Evolutionary conservation across 768 basidiomycete species (phyloP).

Genomic region (Termitomyces sp.): DNA sequence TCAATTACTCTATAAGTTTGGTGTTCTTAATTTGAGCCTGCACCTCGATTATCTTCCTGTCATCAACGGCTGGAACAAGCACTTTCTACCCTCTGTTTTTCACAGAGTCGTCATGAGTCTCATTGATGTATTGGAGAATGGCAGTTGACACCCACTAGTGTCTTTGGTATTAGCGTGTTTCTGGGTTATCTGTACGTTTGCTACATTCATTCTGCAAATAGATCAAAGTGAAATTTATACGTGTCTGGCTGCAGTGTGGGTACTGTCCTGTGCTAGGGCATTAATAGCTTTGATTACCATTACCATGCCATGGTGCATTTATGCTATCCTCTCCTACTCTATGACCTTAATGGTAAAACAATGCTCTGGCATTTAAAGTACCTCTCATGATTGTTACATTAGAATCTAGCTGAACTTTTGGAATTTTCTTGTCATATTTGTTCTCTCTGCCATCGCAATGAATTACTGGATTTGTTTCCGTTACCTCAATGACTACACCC

Average conservation of each 20-base stretch:
- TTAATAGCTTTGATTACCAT: constrained; percentile 82
- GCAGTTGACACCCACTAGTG: constrained; percentile 59
- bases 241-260: no score
- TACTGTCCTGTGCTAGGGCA: no score
- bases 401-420: constrained; percentile 79
- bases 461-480: constrained; percentile 87
- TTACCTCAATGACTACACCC: no score
- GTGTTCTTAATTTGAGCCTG: neutral
- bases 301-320: constrained; percentile 73
- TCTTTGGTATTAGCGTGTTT: no score
- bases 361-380: neutral
- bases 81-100: neutral
- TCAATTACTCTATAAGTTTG: no score
- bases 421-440: constrained; percentile 78
- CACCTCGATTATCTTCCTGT: constrained; percentile 7
- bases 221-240: no score
- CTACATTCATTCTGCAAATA: no score
- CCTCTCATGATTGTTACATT: neutral
- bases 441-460: constrained; percentile 55
- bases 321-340: constrained; percentile 76
- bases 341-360: constrained; percentile 73
- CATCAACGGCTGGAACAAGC: constrained; percentile 8
- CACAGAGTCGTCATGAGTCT: constrained; percentile 32
- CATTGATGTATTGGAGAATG: constrained; percentile 25
- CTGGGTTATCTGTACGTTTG: no score